Evolutionary conservation across 2,329 filamentous ascomycete species (phyloP).

Genomic region (Diplodia intermedia): DNA sequence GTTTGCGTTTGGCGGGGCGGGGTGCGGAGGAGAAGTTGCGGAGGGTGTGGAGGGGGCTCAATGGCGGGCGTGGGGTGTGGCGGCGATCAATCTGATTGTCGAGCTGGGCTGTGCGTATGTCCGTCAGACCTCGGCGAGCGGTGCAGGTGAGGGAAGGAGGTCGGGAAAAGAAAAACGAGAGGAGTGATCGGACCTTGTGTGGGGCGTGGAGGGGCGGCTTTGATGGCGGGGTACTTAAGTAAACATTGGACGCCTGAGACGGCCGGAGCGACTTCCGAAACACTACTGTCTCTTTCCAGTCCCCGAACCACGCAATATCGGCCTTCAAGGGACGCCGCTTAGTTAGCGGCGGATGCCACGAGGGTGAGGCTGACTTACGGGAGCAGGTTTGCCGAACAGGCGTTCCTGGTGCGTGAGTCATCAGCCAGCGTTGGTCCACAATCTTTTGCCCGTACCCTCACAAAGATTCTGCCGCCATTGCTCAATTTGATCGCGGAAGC

Average conservation of each 20-base stretch:
- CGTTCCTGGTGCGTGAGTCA: neutral
- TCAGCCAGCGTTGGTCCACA: neutral
- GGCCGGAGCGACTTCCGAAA: neutral
- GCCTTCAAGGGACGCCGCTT: neutral
- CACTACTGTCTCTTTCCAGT: neutral
- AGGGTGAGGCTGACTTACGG: neutral
- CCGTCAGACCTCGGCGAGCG: neutral
- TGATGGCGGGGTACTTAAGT: neutral
- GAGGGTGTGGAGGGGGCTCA: neutral
- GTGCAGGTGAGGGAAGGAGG: neutral
- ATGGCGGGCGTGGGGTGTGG: neutral
- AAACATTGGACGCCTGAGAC: neutral
- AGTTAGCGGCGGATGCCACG: neutral
- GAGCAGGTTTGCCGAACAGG: slow-evolving; percentile 2
- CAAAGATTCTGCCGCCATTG: no score
- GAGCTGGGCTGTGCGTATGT: neutral
- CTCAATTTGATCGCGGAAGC: neutral
- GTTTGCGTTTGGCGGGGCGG: neutral
- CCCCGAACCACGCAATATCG: neutral
- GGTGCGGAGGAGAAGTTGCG: neutral
- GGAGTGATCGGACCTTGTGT: neutral
- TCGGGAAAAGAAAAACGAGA: slow-evolving; percentile 1
- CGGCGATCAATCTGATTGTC: neutral
- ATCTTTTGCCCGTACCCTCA: neutral
- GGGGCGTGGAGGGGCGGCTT: neutral